phyloP scores from a whole-genome alignment of 352 stramenopile genomes.

The Saprolegnia parasitica region DNA sequence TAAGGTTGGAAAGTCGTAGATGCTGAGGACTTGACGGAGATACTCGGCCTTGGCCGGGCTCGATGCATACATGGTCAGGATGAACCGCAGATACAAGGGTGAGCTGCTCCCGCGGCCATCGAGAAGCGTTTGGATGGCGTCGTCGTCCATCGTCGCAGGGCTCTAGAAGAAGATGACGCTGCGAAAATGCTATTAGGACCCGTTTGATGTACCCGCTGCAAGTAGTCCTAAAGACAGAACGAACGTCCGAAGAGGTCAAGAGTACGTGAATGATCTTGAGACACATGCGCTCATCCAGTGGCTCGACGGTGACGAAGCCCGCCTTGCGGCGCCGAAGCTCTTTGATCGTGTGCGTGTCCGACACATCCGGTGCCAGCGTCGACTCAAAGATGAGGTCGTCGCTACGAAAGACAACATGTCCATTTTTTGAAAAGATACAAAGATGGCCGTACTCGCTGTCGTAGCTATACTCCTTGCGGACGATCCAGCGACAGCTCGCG shows the following conservation, averaged over 20 bases:
- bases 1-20: conserved; percentile 44
- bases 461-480: conserved; percentile 50
- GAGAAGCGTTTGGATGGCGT: conserved; percentile 48
- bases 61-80: conserved; percentile 21
- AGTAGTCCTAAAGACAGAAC: conserved; percentile 27
- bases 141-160: conserved; percentile 30
- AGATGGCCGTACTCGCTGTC: conserved; percentile 51
- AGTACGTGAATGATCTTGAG: conserved; percentile 51
- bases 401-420: conserved; percentile 30
- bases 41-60: conserved; percentile 30
- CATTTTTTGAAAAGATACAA: not conserved
- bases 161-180: not conserved
- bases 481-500: conserved; percentile 39
- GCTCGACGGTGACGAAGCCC: conserved; percentile 60
- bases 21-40: conserved; percentile 29
- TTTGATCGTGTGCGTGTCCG: conserved; percentile 66
- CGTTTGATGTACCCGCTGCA: not conserved
- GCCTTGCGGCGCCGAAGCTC: conserved; percentile 61
- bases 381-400: conserved; percentile 67
- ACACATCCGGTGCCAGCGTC: conserved; percentile 35
- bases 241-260: no score
- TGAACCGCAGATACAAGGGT: conserved; percentile 52
- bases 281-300: conserved; percentile 63
- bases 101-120: conserved; percentile 52
- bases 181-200: not conserved